phyloP scores from a whole-genome alignment of 2,329 filamentous ascomycete species.

The Aureobasidium sp. region DNA sequence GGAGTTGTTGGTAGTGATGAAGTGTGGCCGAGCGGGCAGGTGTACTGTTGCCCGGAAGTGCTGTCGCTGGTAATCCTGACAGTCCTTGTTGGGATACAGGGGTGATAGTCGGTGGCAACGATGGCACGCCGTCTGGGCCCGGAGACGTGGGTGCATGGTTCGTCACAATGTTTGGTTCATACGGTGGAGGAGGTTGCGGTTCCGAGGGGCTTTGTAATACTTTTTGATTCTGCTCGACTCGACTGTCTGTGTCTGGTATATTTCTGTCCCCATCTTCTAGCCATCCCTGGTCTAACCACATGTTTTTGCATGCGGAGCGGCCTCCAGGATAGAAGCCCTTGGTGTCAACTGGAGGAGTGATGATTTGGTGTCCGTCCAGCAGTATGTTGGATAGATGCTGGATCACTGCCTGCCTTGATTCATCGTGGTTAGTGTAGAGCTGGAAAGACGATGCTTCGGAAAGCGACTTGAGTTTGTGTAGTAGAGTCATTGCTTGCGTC shows the following conservation, averaged over 20 bases:
- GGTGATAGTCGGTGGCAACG: background rate
- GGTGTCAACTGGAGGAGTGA: background rate
- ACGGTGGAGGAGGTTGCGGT: background rate
- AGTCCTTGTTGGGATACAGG: background rate
- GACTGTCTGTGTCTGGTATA: background rate
- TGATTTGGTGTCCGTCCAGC: background rate
- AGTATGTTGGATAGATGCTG: background rate
- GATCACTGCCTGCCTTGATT: background rate
- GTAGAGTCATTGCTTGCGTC: background rate
- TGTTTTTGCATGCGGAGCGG: background rate
- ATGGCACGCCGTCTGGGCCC: background rate
- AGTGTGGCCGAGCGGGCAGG: background rate
- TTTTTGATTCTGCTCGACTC: background rate
- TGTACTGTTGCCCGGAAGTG: background rate
- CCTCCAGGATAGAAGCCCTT: background rate
- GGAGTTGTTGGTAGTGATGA: background rate
- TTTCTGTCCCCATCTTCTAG: background rate
- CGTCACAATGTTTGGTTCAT: background rate
- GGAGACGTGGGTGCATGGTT: background rate
- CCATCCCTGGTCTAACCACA: background rate
- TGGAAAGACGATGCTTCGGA: background rate
- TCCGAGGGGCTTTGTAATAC: background rate
- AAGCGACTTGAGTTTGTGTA: background rate
- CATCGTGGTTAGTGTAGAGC: background rate
- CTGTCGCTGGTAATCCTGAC: background rate